These are phyloP conservation scores for Pleurotus djamor DNA, from an alignment of 768 basidiomycete species.

Conservation along the genomic window DNA sequence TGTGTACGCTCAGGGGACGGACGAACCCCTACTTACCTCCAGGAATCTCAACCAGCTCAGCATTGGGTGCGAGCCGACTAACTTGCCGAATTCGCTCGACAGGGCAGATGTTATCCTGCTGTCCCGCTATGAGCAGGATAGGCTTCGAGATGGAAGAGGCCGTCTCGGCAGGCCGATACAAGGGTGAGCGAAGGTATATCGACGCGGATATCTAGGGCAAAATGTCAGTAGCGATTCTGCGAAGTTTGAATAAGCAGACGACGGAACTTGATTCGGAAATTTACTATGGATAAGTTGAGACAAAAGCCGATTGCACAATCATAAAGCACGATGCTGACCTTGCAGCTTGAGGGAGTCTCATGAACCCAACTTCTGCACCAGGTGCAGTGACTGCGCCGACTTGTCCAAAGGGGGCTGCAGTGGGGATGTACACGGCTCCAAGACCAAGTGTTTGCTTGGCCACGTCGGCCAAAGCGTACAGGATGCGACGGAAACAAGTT, in stretches of 20 bases:
- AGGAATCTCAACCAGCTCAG: conserved; percentile 15
- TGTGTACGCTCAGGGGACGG: neutral
- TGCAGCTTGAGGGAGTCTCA: neutral
- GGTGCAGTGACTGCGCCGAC: conserved; percentile 23
- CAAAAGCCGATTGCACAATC: no score
- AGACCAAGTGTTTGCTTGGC: conserved; percentile 21
- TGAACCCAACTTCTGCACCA: conserved; percentile 17
- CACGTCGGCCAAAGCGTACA: conserved; percentile 18
- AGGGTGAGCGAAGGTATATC: neutral
- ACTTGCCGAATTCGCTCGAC: conserved; percentile 4
- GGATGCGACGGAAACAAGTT: conserved; percentile 15
- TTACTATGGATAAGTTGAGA: neutral
- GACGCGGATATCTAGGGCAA: conserved; percentile 1
- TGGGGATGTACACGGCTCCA: conserved; percentile 23
- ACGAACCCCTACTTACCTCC: conserved; percentile 8
- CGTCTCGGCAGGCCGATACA: neutral
- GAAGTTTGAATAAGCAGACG: neutral
- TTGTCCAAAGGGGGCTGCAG: conserved; percentile 20
- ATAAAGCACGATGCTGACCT: neutral
- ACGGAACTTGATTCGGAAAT: conserved; percentile 8
- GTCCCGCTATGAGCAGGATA: conserved; percentile 3
- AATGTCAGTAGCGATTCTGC: neutral
- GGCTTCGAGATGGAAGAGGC: neutral
- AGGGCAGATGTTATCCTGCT: conserved; percentile 1
- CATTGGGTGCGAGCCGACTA: conserved; percentile 11